These are phyloP conservation scores for Puccinia sorghi DNA, from an alignment of 1,284 basidiomycete genomes.

Conservation along the genomic window DNA sequence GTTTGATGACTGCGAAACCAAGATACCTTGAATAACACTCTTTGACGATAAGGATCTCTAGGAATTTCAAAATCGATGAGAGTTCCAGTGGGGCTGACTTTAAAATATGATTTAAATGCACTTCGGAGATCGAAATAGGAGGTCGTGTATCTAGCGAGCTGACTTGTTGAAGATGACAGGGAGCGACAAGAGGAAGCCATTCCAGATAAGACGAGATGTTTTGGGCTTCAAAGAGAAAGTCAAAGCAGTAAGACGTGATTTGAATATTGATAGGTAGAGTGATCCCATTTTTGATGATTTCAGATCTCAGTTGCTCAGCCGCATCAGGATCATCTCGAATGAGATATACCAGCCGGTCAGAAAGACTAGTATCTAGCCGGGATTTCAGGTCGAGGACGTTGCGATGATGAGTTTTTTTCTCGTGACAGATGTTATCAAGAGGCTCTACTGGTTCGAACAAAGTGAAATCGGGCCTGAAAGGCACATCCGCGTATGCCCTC, in stretches of 20 bases:
- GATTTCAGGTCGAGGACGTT: slow-evolving; percentile 9
- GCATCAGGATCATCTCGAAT: slow-evolving; percentile 36
- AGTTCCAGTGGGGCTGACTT: slow-evolving; percentile 17
- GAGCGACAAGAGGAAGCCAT: slow-evolving; percentile 41
- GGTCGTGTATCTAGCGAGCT: not conserved
- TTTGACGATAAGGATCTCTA: slow-evolving; percentile 29
- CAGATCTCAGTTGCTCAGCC: slow-evolving; percentile 37
- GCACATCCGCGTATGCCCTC: slow-evolving; percentile 25
- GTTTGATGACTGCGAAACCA: slow-evolving; percentile 24
- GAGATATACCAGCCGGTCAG: slow-evolving; percentile 31
- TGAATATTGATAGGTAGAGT: slow-evolving; percentile 31
- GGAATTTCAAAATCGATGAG: slow-evolving; percentile 8
- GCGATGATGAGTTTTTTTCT: not conserved
- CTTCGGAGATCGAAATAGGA: slow-evolving; percentile 27
- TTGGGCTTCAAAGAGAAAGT: slow-evolving; percentile 18
- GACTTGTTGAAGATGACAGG: slow-evolving; percentile 22
- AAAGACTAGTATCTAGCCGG: slow-evolving; percentile 12
- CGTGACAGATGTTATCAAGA: not conserved
- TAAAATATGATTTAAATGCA: slow-evolving; percentile 45
- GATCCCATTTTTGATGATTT: slow-evolving; percentile 37
- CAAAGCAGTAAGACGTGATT: slow-evolving; percentile 41
- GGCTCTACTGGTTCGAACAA: slow-evolving; percentile 40
- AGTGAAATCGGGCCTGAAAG: slow-evolving; percentile 38
- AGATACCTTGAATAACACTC: slow-evolving; percentile 27
- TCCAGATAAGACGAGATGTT: slow-evolving; percentile 39